Conservation (phyloP, 768 basidiomycete species). For the Lactifluus echinatus region DNA sequence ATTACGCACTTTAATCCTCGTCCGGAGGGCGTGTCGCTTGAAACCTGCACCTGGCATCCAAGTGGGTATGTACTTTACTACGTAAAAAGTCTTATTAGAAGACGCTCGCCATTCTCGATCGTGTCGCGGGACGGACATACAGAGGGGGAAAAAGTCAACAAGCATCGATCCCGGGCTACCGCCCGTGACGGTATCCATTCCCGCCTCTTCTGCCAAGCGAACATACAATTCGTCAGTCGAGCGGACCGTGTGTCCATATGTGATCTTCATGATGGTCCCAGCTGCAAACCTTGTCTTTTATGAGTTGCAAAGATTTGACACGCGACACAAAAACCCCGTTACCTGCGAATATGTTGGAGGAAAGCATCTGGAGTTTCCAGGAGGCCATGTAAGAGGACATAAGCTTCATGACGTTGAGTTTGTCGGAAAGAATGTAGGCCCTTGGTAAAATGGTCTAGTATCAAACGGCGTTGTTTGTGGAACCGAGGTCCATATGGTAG, state of each 20-base stretch:
- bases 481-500: constrained; percentile 25
- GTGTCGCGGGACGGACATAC: constrained; percentile 20
- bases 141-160: constrained; percentile 30
- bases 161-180: constrained; percentile 26
- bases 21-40: constrained; percentile 19
- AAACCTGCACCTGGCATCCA: constrained; percentile 22
- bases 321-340: neutral
- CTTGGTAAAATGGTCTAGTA: constrained; percentile 23
- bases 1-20: constrained; percentile 14
- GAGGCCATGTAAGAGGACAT: constrained; percentile 23
- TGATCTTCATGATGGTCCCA: constrained; percentile 27
- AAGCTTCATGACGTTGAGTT: constrained; percentile 24
- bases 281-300: constrained; percentile 23
- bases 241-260: constrained; percentile 27
- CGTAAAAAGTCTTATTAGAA: neutral
- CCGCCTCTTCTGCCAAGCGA: constrained; percentile 24
- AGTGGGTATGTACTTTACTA: constrained; percentile 18
- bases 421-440: constrained; percentile 19
- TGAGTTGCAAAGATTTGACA: neutral
- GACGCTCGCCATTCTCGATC: neutral
- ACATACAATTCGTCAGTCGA: constrained; percentile 28
- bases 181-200: constrained; percentile 19
- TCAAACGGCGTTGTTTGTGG: constrained; percentile 25
- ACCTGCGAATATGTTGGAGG: constrained; percentile 24
- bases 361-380: constrained; percentile 25